Evolutionary conservation across 2,329 filamentous ascomycete genomes (phyloP).

Genomic region (Apiospora aurea): DNA sequence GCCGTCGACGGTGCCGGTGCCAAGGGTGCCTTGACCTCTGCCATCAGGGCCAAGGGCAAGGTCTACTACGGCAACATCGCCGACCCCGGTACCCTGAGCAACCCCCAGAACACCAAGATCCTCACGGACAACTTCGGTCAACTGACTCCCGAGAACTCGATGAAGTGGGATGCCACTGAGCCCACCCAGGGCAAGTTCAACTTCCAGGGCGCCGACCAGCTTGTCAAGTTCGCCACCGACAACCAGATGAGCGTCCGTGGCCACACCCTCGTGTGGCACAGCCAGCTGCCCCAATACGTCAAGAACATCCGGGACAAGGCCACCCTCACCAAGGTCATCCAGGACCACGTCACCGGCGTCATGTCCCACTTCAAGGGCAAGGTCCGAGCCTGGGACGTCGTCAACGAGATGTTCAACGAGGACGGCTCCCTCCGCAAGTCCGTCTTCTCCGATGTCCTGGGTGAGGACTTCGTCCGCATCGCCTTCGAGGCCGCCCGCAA

Average conservation of each 20-base stretch:
- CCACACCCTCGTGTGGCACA: conserved; percentile 73
- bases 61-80: conserved; percentile 67
- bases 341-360: conserved; percentile 65
- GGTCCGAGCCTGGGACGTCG: conserved; percentile 59
- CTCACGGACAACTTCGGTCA: conserved; percentile 69
- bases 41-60: conserved; percentile 69
- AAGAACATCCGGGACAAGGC: conserved; percentile 45
- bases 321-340: conserved; percentile 61
- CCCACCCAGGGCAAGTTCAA: conserved; percentile 57
- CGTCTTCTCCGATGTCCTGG: conserved; percentile 73
- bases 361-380: conserved; percentile 69
- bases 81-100: conserved; percentile 59
- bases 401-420: conserved; percentile 71
- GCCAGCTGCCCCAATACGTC: conserved; percentile 67
- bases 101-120: conserved; percentile 58
- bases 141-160: conserved; percentile 72
- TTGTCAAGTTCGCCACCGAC: conserved; percentile 62
- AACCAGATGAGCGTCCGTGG: conserved; percentile 68
- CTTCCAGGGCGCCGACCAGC: conserved; percentile 61
- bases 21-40: conserved; percentile 42
- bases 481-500: conserved; percentile 73
- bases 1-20: background rate
- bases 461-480: conserved; percentile 73
- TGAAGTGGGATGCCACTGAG: conserved; percentile 69
- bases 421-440: conserved; percentile 64